phyloP scores from a whole-genome alignment of 1,139 yeast genomes.

The Lodderomyces parapsilosis region DNA sequence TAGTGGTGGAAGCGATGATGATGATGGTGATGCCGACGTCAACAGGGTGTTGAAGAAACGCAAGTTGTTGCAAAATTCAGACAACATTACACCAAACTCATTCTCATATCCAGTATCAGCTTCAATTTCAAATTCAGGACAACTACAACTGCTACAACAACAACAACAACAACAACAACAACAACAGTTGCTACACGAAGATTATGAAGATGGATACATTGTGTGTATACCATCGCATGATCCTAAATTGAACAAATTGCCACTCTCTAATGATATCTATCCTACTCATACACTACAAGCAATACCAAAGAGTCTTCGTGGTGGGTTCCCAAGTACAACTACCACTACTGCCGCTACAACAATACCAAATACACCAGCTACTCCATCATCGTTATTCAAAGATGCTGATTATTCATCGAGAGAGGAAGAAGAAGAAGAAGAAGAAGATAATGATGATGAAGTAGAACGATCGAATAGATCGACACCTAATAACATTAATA shows the following conservation, averaged over 20 bases:
- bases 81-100: too few relatives aligned
- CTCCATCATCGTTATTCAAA: background rate
- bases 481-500: background rate
- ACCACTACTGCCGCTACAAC: background rate
- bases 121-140: background rate
- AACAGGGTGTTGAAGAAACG: background rate
- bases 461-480: background rate
- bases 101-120: background rate
- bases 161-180: background rate
- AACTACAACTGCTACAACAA: background rate
- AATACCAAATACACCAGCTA: background rate
- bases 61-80: background rate
- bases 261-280: constrained; percentile 19
- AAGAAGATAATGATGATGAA: too few relatives aligned
- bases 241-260: constrained; percentile 18
- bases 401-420: background rate
- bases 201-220: background rate
- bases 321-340: background rate
- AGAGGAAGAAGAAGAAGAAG: background rate
- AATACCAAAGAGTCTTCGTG: background rate
- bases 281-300: constrained; percentile 7
- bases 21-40: background rate
- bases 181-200: background rate
- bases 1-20: constrained; percentile 8
- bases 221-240: constrained; percentile 19